Evolutionary conservation across 805 yeast species (phyloP), one percentile per base, ranked within the genome.

Genomic region (Candida nemodendra): DNA sequence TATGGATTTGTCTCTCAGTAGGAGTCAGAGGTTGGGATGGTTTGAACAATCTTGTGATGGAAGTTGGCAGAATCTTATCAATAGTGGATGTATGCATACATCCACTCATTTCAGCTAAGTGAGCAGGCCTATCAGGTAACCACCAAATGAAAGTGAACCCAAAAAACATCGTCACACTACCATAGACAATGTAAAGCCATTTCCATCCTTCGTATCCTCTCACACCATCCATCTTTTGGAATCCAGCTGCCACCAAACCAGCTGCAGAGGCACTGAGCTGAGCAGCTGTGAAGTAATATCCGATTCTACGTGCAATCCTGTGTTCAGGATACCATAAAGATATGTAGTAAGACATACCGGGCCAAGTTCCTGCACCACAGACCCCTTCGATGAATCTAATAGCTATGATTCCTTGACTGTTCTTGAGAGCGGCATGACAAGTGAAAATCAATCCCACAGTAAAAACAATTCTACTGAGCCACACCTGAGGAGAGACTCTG

Each of bases 201-300:
- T 83, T 88, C 82, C 88, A 87, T 22, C 95, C 96, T 33, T 81
- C 74, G 41, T 69, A 68, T 2, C 95, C 95, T 22, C 76, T 64
- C 13, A 49, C 64, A 42, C 81, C 81, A 56, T 87, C 90, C 78
- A 87, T 82, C 47, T 75, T 80, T 57, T 87, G 95, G 67, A 87
- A 84, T 0, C 95, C 95, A 2, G 95, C 96, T 38, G 84, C 76
- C 11, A 87, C 87, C 38, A 87, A 71, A 27, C 95, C 95, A 7
- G 90, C 89, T 7, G 79, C 91, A n/a, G 95, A 79, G 1, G 95
- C 90, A 30, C 90, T 79, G n/a, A 87, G 59, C 62, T 87, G 96
- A 1, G 96, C 95, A 15, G 96, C 96, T 1, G 95, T 87, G 61
- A 82, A 87, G 61, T 87, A 87, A 64, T 83, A 87, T 2, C 96